Evolutionary conservation across 768 basidiomycete genomes (phyloP).

Genomic region (Boletus sp.): DNA sequence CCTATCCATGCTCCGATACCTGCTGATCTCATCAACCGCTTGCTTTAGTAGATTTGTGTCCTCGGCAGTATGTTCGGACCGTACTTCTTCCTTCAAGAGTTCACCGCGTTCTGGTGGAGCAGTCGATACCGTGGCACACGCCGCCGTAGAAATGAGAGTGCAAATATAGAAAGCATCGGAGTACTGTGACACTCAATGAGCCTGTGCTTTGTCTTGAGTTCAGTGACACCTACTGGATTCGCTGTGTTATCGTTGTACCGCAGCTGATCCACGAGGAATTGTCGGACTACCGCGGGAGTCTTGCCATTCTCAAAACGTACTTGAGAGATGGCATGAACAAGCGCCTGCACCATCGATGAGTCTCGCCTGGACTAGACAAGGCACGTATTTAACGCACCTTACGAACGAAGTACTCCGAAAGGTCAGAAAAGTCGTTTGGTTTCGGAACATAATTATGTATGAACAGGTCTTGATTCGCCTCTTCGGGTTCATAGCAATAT

Average conservation of each 20-base stretch:
- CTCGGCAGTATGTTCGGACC: constrained; percentile 62
- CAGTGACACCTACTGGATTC: constrained; percentile 61
- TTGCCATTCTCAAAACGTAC: constrained; percentile 86
- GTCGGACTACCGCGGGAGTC: constrained; percentile 79
- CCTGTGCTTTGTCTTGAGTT: neutral
- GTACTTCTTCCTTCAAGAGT: constrained; percentile 64
- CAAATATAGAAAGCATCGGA: constrained; percentile 91
- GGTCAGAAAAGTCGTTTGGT: constrained; percentile 90
- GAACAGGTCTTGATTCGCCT: constrained; percentile 78
- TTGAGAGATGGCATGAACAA: constrained; percentile 79
- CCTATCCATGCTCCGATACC: constrained; percentile 93
- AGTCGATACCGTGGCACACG: constrained; percentile 72
- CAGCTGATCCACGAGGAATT: constrained; percentile 89
- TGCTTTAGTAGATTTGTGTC: constrained; percentile 69
- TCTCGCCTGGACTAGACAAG: neutral
- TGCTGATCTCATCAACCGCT: constrained; percentile 77
- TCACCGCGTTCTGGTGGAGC: constrained; percentile 80
- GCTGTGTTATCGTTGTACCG: constrained; percentile 93
- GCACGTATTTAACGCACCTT: constrained; percentile 51
- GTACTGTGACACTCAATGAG: constrained; percentile 47
- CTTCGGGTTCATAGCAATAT: constrained; percentile 87
- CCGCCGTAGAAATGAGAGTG: constrained; percentile 77
- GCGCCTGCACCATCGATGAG: constrained; percentile 44
- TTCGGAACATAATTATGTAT: constrained; percentile 87
- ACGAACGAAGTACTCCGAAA: constrained; percentile 91